phyloP scores from a whole-genome alignment of 2,329 filamentous ascomycete genomes.

The Aaosphaeria pasadenensis region DNA sequence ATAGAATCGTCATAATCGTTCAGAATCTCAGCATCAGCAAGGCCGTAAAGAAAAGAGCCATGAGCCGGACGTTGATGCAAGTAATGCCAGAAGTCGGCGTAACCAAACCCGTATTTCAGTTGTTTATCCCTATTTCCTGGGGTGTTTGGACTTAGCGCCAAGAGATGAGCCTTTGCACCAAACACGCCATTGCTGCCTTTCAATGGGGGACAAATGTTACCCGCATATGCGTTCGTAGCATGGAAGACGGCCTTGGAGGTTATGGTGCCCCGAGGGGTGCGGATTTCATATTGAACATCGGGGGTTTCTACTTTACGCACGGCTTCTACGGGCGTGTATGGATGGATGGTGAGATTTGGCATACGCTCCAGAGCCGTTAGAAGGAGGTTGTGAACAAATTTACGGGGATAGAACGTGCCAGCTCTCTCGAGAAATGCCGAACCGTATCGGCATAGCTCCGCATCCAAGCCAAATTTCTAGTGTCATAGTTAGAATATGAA shows the following conservation, averaged over 20 bases:
- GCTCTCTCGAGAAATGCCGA: neutral
- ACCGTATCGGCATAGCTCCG: neutral
- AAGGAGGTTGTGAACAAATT: neutral
- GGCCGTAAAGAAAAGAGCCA: neutral
- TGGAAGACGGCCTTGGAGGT: neutral
- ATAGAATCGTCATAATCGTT: neutral
- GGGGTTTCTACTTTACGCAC: neutral
- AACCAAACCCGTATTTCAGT: neutral
- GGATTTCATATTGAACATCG: neutral
- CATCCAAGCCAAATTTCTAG: neutral
- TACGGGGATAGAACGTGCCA: neutral
- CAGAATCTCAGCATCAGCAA: neutral
- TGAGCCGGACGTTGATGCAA: neutral
- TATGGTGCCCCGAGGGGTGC: neutral
- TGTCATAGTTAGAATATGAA: neutral
- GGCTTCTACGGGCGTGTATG: neutral
- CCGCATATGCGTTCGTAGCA: neutral
- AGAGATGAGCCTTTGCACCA: neutral
- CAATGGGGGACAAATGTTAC: neutral
- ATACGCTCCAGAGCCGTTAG: neutral
- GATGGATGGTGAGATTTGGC: neutral
- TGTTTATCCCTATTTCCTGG: neutral
- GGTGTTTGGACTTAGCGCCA: neutral
- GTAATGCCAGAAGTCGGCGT: neutral
- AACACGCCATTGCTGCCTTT: neutral